These are phyloP conservation scores for Quaeritorhiza haematococci DNA, from an alignment of 371 early-diverging fungal genomes.

Conservation along the genomic window DNA sequence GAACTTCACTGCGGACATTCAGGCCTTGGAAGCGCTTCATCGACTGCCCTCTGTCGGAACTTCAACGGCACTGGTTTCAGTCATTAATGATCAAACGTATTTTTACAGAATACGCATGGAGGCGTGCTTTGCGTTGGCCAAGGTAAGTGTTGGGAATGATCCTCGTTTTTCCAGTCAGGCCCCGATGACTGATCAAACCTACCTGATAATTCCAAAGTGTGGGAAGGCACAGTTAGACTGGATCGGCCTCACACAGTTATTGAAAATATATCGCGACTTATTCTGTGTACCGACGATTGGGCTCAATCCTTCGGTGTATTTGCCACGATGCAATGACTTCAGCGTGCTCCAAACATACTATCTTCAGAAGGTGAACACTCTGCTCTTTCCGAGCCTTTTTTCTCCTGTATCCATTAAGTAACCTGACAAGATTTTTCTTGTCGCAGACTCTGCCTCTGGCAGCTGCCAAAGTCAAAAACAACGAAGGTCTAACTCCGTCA, in stretches of 20 bases:
- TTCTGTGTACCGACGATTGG: slow-evolving; percentile 47
- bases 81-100: slow-evolving; percentile 72
- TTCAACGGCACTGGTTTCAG: slow-evolving; percentile 11
- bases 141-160: slow-evolving; percentile 26
- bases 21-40: slow-evolving; percentile 27
- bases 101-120: slow-evolving; percentile 93
- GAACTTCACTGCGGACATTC: neutral
- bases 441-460: slow-evolving; percentile 62
- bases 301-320: slow-evolving; percentile 25
- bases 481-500: slow-evolving; percentile 60
- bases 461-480: slow-evolving; percentile 64
- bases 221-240: slow-evolving; percentile 52
- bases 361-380: slow-evolving; percentile 61
- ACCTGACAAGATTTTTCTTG: neutral
- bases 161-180: neutral
- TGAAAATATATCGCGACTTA: slow-evolving; percentile 67
- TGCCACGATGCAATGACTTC: slow-evolving; percentile 87
- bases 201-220: slow-evolving; percentile 29
- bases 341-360: slow-evolving; percentile 78
- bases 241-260: slow-evolving; percentile 71
- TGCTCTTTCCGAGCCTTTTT: neutral
- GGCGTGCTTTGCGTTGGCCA: slow-evolving; percentile 81
- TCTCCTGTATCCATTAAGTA: neutral
- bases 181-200: slow-evolving; percentile 1
- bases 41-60: slow-evolving; percentile 9